Base-by-base conservation (phyloP, 139 green algal genomes). In the Micromonas pusilla region DNA sequence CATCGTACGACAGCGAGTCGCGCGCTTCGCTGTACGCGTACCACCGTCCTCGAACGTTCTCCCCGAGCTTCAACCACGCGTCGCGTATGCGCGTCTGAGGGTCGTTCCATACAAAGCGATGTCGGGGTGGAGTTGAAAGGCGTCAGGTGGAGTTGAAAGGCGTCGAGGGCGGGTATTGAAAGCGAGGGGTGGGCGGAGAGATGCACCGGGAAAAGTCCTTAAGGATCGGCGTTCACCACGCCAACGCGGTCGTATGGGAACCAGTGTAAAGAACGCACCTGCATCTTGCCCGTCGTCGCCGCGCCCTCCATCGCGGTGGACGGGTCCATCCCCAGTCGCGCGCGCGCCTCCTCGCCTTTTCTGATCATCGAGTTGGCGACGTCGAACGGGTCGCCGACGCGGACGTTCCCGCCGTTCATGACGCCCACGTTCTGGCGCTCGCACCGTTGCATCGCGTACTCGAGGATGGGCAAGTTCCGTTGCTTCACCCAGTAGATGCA, bases 401-500 rank as follows among this genome's bases (percentile, higher is more conserved):
- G 25, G 21, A 3, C 25, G 25, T 19, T 37, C 19, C 52, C 30
- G 3, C 21, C 3, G 30, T n/a, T 70, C 52, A 70, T 67, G 45
- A 78, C 68, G 0, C 28, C 72, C 28, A 78, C 72, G 53, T 16
- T 33, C 2, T 45, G n/a, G 33, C 38, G 36, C 68, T 67, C 52
- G 38, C 36, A 52, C 1, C 52, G 45, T 25, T 28, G 3, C 72
- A 60, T 68, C 23, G 30, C 72, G 52, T 78, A 33, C 53, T 78
- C 72, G 26, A 78, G 33, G 28, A 70, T 38, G 13, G 82, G 77
- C 3, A 86, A 73, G 30, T 86, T 39, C 19, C 80, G 32, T 23
- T 73, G 52, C 32, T 80, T 68, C 2, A 86, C 82, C 73, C 78
- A 86, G 82, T 86, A 76, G 33, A 86, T 86, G 78, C 78, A 83